These are phyloP conservation scores for Penicillium chermesinum DNA, from an alignment of 495 filamentous ascomycete genomes.

Conservation along the genomic window DNA sequence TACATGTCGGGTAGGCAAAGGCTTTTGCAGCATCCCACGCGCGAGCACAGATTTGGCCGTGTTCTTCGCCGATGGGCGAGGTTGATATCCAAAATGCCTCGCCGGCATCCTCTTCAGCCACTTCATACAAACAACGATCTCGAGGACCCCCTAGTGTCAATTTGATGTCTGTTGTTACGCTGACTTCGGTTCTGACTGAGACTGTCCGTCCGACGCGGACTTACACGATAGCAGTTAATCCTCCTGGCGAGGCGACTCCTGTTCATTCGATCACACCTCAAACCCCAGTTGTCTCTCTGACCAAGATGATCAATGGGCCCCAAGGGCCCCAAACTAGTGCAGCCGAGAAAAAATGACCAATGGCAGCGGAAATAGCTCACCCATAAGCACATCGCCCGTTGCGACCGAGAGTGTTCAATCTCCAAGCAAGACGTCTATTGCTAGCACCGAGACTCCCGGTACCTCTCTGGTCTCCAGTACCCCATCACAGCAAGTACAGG, in stretches of 20 bases:
- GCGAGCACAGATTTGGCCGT: neutral
- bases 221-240: conserved; percentile 3
- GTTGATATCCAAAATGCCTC: conserved; percentile 10
- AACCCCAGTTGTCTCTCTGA: neutral
- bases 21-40: neutral
- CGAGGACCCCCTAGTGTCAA: neutral
- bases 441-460: neutral
- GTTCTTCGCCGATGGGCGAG: conserved; percentile 4
- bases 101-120: neutral
- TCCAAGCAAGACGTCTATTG: neutral
- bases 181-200: conserved; percentile 11
- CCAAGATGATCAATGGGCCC: neutral
- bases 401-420: neutral
- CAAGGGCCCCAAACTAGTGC: neutral
- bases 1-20: neutral
- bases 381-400: neutral
- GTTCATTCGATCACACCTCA: neutral
- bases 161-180: neutral
- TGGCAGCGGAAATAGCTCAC: neutral
- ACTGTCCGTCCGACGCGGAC: conserved; percentile 7
- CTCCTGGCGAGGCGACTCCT: neutral
- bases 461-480: neutral
- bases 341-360: neutral
- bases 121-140: neutral
- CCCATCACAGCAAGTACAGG: neutral